Evolutionary conservation across 148 eudicot species (phyloP).

Genomic region (Fagopyrum tataricum): DNA sequence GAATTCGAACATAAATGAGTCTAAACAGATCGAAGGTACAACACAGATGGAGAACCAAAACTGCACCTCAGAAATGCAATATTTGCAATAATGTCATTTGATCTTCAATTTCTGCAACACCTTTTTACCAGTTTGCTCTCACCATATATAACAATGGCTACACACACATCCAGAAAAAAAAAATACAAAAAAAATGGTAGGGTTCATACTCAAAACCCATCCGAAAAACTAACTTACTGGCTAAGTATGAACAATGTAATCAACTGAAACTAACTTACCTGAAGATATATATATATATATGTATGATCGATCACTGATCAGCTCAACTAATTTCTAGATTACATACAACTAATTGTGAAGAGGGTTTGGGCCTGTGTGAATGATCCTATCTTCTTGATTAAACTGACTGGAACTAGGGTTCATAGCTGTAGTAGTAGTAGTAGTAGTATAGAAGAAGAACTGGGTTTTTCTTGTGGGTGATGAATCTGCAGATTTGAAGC

Average conservation of each 20-base stretch:
- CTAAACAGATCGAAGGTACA: neutral
- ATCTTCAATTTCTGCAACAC: conserved; percentile 1
- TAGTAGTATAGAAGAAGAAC: neutral
- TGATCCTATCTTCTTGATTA: conserved; percentile 7
- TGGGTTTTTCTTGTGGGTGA: conserved; percentile 1
- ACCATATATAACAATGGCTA: conserved; percentile 9
- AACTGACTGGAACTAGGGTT: neutral
- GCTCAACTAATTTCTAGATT: neutral
- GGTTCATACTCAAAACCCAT: neutral
- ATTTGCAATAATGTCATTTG: neutral
- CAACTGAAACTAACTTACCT: neutral
- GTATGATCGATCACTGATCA: neutral
- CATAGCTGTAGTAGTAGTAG: neutral
- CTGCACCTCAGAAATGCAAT: neutral
- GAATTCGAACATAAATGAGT: conserved; percentile 11
- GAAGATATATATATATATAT: neutral
- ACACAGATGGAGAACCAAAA: neutral
- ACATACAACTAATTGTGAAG: conserved; percentile 13
- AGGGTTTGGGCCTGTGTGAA: conserved; percentile 16
- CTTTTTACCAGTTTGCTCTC: neutral
- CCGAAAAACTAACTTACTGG: neutral
- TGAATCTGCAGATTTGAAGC: neutral
- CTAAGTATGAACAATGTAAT: neutral
- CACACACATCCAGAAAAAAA: neutral
- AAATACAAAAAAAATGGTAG: neutral